Conservation (phyloP, 768 basidiomycete genomes). For the Panus rudis region DNA sequence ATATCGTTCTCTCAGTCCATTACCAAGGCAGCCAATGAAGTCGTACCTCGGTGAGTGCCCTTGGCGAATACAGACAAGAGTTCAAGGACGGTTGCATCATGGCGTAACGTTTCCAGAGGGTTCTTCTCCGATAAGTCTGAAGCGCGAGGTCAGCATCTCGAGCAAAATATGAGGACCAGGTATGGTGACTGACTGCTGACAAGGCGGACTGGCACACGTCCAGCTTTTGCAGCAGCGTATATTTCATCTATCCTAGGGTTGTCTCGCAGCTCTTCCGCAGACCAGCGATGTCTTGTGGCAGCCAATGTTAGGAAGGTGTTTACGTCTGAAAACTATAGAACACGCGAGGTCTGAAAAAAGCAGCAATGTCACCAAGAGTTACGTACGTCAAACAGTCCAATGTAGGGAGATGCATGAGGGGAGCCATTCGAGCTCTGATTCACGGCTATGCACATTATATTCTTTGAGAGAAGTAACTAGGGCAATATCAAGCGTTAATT, state of each 20-base stretch:
- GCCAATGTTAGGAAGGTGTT: constrained; percentile 85
- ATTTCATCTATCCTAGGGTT: constrained; percentile 62
- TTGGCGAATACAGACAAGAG: constrained; percentile 60
- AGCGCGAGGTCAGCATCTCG: constrained; percentile 3
- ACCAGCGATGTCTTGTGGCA: constrained; percentile 66
- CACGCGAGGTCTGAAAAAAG: background rate
- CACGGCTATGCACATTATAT: constrained; percentile 60
- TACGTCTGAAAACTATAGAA: constrained; percentile 66
- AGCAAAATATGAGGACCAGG: background rate
- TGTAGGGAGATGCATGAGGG: constrained; percentile 22
- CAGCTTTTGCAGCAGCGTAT: constrained; percentile 65
- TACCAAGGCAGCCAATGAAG: background rate
- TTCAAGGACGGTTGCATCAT: constrained; percentile 57
- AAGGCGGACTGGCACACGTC: constrained; percentile 65
- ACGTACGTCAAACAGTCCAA: constrained; percentile 73
- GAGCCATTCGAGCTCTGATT: constrained; percentile 26
- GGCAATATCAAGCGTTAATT: background rate
- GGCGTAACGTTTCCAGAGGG: constrained; percentile 54
- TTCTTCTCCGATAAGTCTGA: constrained; percentile 84
- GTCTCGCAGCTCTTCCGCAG: constrained; percentile 50
- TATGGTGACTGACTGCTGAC: constrained; percentile 60
- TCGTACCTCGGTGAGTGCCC: constrained; percentile 65
- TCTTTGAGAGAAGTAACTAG: constrained; percentile 57
- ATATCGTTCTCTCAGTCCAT: background rate
- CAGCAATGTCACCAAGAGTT: background rate